Evolutionary conservation across 2,329 filamentous ascomycete genomes (phyloP), one percentile per base, ranked within the genome.

Genomic region (Didymella segeticola): DNA sequence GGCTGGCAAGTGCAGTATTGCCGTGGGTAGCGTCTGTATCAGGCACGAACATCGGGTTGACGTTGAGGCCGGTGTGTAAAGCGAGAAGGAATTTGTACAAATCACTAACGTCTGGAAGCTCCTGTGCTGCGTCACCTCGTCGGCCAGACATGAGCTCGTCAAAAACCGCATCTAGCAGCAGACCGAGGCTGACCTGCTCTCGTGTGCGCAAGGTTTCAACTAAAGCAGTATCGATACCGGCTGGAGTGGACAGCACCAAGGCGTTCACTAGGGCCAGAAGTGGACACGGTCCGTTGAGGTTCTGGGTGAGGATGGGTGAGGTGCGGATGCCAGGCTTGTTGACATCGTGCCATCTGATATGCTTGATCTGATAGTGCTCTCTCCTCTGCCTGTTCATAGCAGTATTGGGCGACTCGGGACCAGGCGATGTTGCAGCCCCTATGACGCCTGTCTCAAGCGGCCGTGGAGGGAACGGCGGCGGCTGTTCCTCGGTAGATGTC

Each of bases 21-120:
- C 61, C 69, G 80, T 61, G 58, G 2, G 60, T 63, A 8, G 61
- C 60, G 15, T 79, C 48, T 66, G 74, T 25, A 78, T 7, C 82
- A 2, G 90, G 83, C 7, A 96, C 82, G 60, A 96, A 95, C 17
- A 89, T 86, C 2, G 95, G 95, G 61, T 99, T 99, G 52, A 98
- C 93, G 67, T 98, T 99, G 90, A 99, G 96, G 30, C 95, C 95
- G 0, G 93, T 98, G 64, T 97, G 91, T 2, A 99, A 79, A 37
- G 91, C 90, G 51, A 95, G 85, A 2, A 99, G 79, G 68, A 99
- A 99, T 6, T 83, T 82, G 72, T 96, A 96, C 1, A 99, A 80
- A 54, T 96, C 93, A 29, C 88, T 84, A 9, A 98, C 89, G 70
- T 98, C 95, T 0, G 93, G 93, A 20, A 98, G 77, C 14, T 86